Percentiles rank a stretch among this genome's conserved stretches.
Conservation (phyloP, 2,329 filamentous ascomycete species). For the Fusarium hostae region DNA sequence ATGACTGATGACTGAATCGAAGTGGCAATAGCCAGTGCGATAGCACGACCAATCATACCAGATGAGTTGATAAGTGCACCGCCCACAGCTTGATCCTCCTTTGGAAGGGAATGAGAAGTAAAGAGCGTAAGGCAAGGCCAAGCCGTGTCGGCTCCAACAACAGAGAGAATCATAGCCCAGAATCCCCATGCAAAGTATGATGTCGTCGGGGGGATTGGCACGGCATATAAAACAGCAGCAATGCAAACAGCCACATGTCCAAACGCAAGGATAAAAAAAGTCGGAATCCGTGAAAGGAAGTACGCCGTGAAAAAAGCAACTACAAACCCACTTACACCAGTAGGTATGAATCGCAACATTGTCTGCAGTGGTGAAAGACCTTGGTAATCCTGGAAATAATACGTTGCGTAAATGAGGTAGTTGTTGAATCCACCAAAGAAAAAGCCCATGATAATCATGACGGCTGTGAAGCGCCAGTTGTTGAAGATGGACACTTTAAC, state of each 20-base stretch:
- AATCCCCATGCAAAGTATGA: slow-evolving; percentile 76
- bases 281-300: slow-evolving; percentile 67
- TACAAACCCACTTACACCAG: slow-evolving; percentile 68
- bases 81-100: slow-evolving; percentile 73
- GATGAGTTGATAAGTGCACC: slow-evolving; percentile 75
- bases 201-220: slow-evolving; percentile 68
- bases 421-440: slow-evolving; percentile 77
- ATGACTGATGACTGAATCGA: slow-evolving; percentile 72
- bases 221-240: slow-evolving; percentile 69
- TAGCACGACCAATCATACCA: slow-evolving; percentile 71
- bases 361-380: slow-evolving; percentile 71
- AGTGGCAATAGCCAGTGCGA: slow-evolving; percentile 73
- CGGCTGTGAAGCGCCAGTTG: slow-evolving; percentile 68
- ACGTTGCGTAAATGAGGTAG: slow-evolving; percentile 74
- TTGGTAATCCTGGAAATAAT: slow-evolving; percentile 76
- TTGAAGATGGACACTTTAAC: slow-evolving; percentile 74
- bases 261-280: slow-evolving; percentile 66
- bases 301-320: slow-evolving; percentile 66
- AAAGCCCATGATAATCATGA: slow-evolving; percentile 72
- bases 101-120: slow-evolving; percentile 69
- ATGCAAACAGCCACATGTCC: slow-evolving; percentile 67
- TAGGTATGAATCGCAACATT: slow-evolving; percentile 75
- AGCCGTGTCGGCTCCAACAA: slow-evolving; percentile 73
- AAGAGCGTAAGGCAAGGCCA: slow-evolving; percentile 75
- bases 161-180: slow-evolving; percentile 72